Percentiles rank a stretch among this genome's conserved stretches.
phyloP scores from a whole-genome alignment of 192 early-diverging fungal species.

The Gonapodya prolifera region DNA sequence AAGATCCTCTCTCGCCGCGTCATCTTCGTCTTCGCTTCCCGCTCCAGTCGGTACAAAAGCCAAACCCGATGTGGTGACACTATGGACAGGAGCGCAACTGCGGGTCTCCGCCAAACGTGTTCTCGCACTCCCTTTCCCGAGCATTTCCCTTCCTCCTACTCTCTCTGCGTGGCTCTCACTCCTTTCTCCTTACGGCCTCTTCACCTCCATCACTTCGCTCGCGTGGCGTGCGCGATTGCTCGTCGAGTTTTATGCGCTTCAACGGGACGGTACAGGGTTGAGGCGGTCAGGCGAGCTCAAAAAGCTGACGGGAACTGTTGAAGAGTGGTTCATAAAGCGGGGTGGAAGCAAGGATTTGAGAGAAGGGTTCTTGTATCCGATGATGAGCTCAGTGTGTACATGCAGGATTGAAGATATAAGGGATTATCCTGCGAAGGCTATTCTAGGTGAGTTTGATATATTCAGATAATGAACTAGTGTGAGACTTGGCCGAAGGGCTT shows the following conservation, averaged over 20 bases:
- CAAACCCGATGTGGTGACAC: not conserved
- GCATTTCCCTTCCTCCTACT: not conserved
- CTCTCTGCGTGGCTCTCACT: not conserved
- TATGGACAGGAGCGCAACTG: not conserved
- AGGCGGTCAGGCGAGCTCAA: not conserved
- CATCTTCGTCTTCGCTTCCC: not conserved
- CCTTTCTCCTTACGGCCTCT: not conserved
- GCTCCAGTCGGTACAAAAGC: not conserved
- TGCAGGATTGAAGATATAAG: conserved; percentile 20
- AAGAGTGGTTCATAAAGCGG: not conserved
- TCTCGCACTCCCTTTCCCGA: not conserved
- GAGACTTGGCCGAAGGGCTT: no score
- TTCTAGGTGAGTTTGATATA: not conserved
- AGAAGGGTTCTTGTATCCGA: not conserved
- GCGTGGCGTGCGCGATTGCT: not conserved
- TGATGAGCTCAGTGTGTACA: conserved; percentile 24
- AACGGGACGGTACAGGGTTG: not conserved
- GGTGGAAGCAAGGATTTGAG: not conserved
- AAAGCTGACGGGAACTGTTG: not conserved
- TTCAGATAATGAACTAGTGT: no score
- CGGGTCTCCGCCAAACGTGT: not conserved
- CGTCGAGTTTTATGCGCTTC: not conserved
- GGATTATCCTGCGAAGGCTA: not conserved
- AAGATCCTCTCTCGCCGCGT: not conserved
- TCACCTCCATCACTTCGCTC: not conserved